Conservation (phyloP, 2,329 filamentous ascomycete species). For the Epichloe uncinata region DNA sequence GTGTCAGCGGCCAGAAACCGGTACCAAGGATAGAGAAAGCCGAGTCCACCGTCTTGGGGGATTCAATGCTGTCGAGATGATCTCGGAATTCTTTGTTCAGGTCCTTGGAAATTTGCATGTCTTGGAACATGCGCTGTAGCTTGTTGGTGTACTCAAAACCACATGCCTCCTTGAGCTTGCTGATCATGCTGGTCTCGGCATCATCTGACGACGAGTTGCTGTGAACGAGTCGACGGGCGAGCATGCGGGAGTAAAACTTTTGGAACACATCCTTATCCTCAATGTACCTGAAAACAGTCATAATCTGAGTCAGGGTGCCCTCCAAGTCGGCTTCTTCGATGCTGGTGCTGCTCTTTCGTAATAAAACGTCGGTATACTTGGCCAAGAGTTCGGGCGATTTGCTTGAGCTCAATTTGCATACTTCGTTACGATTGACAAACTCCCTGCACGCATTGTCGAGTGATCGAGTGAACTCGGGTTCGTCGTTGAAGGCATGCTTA, state of each 20-base stretch:
- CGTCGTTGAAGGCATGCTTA: constrained; percentile 82
- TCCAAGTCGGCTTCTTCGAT: constrained; percentile 92
- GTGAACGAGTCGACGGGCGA: constrained; percentile 88
- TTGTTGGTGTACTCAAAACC: constrained; percentile 99
- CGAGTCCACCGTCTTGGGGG: constrained; percentile 62
- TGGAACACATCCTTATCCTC: constrained; percentile 99
- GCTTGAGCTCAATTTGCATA: constrained; percentile 86
- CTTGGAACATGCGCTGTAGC: constrained; percentile 98
- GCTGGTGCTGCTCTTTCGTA: constrained; percentile 86
- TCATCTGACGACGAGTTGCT: constrained; percentile 93
- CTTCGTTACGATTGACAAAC: constrained; percentile 94
- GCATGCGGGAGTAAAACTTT: constrained; percentile 96
- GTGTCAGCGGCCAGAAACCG: constrained; percentile 88
- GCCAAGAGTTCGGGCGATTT: constrained; percentile 90
- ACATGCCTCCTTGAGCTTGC: constrained; percentile 95
- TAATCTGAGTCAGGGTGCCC: constrained; percentile 77
- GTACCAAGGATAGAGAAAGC: constrained; percentile 89
- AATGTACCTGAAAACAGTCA: constrained; percentile 99
- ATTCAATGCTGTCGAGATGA: constrained; percentile 42
- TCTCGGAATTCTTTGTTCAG: constrained; percentile 82
- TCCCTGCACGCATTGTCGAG: constrained; percentile 95
- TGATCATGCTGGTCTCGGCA: constrained; percentile 98
- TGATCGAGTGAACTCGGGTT: constrained; percentile 92
- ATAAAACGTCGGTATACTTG: constrained; percentile 84
- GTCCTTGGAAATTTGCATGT: constrained; percentile 98